Percentiles rank a stretch among this genome's conserved stretches.
phyloP scores from a whole-genome alignment of 2,329 filamentous ascomycete species.

The Claviceps sp. region DNA sequence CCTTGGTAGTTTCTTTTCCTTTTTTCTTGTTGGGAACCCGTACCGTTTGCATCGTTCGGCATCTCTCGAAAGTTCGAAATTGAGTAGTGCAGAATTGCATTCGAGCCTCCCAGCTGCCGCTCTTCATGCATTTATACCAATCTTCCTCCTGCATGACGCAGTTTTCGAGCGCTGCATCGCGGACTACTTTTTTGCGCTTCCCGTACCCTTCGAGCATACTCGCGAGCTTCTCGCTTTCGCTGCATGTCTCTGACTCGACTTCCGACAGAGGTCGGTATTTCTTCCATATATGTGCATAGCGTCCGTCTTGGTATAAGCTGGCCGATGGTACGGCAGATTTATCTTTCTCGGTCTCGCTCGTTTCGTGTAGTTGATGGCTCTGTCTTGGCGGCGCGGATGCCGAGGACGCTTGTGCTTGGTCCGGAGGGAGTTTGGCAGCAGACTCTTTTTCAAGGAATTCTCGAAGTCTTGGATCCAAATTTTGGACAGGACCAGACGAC shows the following conservation, averaged over 20 bases:
- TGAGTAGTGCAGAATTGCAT: constrained; percentile 72
- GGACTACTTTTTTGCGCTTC: constrained; percentile 64
- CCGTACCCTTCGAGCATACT: constrained; percentile 77
- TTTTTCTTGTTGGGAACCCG: not conserved
- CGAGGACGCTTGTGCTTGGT: constrained; percentile 12
- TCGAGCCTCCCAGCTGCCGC: constrained; percentile 52
- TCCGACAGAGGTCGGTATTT: constrained; percentile 64
- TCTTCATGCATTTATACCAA: constrained; percentile 69
- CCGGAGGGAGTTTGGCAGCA: constrained; percentile 49
- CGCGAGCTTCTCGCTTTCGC: constrained; percentile 66
- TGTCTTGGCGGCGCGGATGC: constrained; percentile 7
- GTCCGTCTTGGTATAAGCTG: constrained; percentile 45
- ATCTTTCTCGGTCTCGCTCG: constrained; percentile 9
- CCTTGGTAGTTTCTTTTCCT: not conserved
- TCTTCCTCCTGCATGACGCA: constrained; percentile 78
- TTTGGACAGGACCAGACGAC: constrained; percentile 45
- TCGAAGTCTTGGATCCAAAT: constrained; percentile 70
- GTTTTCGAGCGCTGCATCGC: constrained; percentile 78
- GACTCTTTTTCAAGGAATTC: constrained; percentile 78
- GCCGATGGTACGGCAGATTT: constrained; percentile 28
- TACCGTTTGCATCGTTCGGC: constrained; percentile 79
- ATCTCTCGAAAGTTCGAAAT: constrained; percentile 66
- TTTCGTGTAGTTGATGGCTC: constrained; percentile 6
- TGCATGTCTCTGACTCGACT: constrained; percentile 55
- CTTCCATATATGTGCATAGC: constrained; percentile 80